These are phyloP conservation scores for Brassica nigra DNA, from an alignment of 345 rosid genomes.

Conservation along the genomic window DNA sequence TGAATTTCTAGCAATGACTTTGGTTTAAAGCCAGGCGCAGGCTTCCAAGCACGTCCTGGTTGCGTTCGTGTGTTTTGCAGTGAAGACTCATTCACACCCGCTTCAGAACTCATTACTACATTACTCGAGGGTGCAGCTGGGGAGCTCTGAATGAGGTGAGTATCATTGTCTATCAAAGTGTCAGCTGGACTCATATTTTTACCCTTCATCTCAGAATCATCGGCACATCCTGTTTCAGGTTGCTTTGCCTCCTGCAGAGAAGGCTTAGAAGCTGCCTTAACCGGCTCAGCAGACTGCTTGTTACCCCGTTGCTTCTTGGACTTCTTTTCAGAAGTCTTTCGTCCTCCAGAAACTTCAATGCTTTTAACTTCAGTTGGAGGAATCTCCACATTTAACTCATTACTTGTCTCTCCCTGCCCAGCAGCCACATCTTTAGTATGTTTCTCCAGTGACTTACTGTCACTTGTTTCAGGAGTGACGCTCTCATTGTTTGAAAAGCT, in stretches of 20 bases:
- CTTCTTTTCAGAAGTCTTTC: conserved; percentile 78
- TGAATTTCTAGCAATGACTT: conserved; percentile 97
- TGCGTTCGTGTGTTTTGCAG: conserved; percentile 43
- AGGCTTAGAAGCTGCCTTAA: conserved; percentile 52
- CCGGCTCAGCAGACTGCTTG: conserved; percentile 61
- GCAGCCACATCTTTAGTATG: conserved; percentile 32
- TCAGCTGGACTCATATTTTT: conserved; percentile 39
- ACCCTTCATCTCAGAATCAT: conserved; percentile 39
- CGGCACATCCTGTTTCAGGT: conserved; percentile 47
- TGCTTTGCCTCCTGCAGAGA: conserved; percentile 49
- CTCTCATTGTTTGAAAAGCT: conserved; percentile 41
- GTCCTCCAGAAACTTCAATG: conserved; percentile 58
- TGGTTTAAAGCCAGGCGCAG: conserved; percentile 94
- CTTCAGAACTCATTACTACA: conserved; percentile 33
- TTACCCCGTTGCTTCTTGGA: conserved; percentile 73
- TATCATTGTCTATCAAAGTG: conserved; percentile 43
- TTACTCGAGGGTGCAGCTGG: conserved; percentile 28
- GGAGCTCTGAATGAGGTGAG: conserved; percentile 40
- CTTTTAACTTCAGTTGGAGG: conserved; percentile 45
- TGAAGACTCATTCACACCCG: conserved; percentile 43
- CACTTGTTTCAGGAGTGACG: conserved; percentile 38
- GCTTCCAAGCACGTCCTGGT: conserved; percentile 81
- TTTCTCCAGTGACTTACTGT: conserved; percentile 35
- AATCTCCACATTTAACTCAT: conserved; percentile 33
- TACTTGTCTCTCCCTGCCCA: conserved; percentile 44